Evolutionary conservation across 2,329 filamentous ascomycete species (phyloP), one percentile per base, ranked within the genome.

Genomic region (Trichoderma simmonsii): DNA sequence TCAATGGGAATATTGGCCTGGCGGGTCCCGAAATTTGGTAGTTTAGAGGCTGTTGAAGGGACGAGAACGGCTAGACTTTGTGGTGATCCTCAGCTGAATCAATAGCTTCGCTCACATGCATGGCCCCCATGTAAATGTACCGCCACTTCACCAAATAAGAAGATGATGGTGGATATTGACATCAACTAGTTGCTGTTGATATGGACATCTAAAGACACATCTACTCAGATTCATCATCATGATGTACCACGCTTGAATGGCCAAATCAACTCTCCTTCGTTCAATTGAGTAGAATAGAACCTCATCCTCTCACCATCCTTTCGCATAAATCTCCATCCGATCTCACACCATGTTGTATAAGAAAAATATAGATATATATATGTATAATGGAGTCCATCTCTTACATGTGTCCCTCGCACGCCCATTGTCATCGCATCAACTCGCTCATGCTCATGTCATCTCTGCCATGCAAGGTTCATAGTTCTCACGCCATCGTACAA

Each of bases 401-500:
- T 59, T 70, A 61, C 67, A 70, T 62, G 48, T 36, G 62, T 54
- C 28, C 48, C 57, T 62, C 67, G 57, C 67, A 62, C 18, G 67
- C 24, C 34, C 60, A 51, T 61, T 56, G 8, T 61, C 67, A 48
- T 67, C 28, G 43, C 28, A 54, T 70, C 67, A 51, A 70, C 39
- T 70, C 57, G 67, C 57, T 70, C 66, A 32, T 70, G 66, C 66
- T 70, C 67, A 32, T 62, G 32, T 66, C 63, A 32, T 65, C 18
- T 56, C 36, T 70, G 32, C 39, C 67, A 54, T 70, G 57, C 67
- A 70, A 70, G 67, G 28, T 36, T 62, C 67, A 51, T 70, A 54
- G 61, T 60, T 60, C 67, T 62, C 67, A 54, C 67, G 28, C 67
- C 67, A 51, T 54, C 67, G 67, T 70, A 70, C 67, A 70, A 70